Conservation (phyloP, 2,329 filamentous ascomycete species). For the Colletotrichum tropicale region DNA sequence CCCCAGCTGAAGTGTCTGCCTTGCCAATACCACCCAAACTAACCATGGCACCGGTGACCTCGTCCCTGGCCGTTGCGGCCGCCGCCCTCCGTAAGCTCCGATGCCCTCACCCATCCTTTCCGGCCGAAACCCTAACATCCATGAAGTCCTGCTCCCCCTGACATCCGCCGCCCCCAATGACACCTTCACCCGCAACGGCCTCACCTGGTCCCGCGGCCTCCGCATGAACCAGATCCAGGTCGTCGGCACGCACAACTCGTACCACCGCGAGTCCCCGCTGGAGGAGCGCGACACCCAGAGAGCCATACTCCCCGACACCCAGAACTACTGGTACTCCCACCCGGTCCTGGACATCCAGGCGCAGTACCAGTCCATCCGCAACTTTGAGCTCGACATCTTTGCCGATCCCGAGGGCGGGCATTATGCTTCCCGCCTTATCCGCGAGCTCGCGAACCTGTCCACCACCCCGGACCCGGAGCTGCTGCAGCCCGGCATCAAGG, state of each 20-base stretch:
- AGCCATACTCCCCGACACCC: constrained; percentile 35
- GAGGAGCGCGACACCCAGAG: constrained; percentile 45
- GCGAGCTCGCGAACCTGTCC: constrained; percentile 40
- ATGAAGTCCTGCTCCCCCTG: constrained; percentile 8
- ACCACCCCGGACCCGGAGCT: constrained; percentile 42
- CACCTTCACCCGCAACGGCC: constrained; percentile 30
- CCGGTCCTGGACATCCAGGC: constrained; percentile 47
- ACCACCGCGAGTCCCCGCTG: constrained; percentile 49
- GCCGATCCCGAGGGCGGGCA: constrained; percentile 52
- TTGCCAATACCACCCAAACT: neutral
- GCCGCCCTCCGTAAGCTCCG: constrained; percentile 8
- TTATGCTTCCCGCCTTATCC: constrained; percentile 49
- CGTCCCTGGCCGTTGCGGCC: neutral
- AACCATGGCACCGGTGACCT: neutral
- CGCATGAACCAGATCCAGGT: constrained; percentile 58
- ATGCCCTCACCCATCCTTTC: neutral
- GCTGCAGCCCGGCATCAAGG: constrained; percentile 48
- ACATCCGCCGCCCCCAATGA: neutral
- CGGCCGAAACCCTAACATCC: neutral
- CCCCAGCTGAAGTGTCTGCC: neutral
- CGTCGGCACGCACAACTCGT: constrained; percentile 56
- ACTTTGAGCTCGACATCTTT: constrained; percentile 52
- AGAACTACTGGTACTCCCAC: constrained; percentile 54
- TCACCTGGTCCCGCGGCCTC: constrained; percentile 34
- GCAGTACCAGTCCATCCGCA: constrained; percentile 48